Percentiles rank a stretch among this genome's conserved stretches.
Evolutionary conservation across 805 yeast genomes (phyloP).

Genomic region (Kluyveromyces dobzhanskii): DNA sequence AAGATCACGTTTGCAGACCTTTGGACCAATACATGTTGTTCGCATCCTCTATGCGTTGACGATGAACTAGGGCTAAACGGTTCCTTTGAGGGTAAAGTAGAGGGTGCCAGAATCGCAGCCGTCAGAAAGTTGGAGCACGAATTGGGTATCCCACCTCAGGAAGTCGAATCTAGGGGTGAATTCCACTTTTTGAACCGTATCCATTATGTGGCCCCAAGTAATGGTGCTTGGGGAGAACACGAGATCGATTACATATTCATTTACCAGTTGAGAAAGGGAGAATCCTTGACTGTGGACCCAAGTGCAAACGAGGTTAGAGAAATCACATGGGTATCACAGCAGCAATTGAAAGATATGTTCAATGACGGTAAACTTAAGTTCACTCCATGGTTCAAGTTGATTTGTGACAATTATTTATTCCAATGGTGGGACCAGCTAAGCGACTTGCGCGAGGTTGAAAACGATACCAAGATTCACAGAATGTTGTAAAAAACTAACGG

Average conservation of each 20-base stretch:
- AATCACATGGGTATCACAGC: constrained; percentile 59
- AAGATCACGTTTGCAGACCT: constrained; percentile 92
- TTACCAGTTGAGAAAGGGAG: constrained; percentile 44
- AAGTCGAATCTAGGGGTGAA: constrained; percentile 50
- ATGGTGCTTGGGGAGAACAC: constrained; percentile 92
- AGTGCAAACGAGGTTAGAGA: constrained; percentile 85
- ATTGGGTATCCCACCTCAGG: constrained; percentile 61
- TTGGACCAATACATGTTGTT: constrained; percentile 99
- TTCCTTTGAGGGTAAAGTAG: constrained; percentile 49
- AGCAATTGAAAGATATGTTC: constrained; percentile 70
- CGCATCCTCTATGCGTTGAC: constrained; percentile 86
- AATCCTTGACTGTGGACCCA: constrained; percentile 40
- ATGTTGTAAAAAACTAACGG: constrained; percentile 26
- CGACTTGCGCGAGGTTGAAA: constrained; percentile 41
- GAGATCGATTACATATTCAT: constrained; percentile 93
- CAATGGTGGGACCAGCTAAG: constrained; percentile 87
- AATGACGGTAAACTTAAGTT: constrained; percentile 55
- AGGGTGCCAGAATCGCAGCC: constrained; percentile 83
- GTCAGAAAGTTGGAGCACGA: constrained; percentile 89
- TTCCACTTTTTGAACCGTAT: constrained; percentile 87
- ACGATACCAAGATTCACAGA: constrained; percentile 31
- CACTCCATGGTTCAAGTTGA: constrained; percentile 97
- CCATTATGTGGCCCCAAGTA: constrained; percentile 83
- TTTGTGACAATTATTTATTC: constrained; percentile 84
- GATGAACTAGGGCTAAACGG: constrained; percentile 60